Conservation (phyloP, 495 filamentous ascomycete genomes). For the Podospora tetraspora region DNA sequence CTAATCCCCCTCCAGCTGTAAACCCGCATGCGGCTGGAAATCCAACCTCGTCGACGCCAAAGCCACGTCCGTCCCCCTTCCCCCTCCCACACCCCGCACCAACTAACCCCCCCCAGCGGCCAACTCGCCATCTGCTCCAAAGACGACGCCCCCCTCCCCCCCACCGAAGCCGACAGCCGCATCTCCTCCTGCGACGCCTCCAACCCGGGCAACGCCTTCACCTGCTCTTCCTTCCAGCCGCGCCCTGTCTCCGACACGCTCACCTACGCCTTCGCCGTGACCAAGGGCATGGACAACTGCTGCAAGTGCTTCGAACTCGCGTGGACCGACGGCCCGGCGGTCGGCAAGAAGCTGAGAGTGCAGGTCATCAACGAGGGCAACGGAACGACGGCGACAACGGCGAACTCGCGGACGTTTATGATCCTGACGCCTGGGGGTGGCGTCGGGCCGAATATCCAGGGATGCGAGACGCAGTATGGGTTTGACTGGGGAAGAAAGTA, state of each 20-base stretch:
- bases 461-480: slow-evolving; percentile 18
- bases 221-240: slow-evolving; percentile 16
- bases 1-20: slow-evolving; percentile 16
- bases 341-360: slow-evolving; percentile 16
- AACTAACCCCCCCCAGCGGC: slow-evolving; percentile 12
- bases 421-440: slow-evolving; percentile 19
- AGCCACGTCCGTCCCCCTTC: slow-evolving; percentile 6
- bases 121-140: slow-evolving; percentile 8
- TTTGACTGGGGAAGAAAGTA: slow-evolving; percentile 21
- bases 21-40: slow-evolving; percentile 21
- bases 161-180: slow-evolving; percentile 5
- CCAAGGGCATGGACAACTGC: slow-evolving; percentile 21
- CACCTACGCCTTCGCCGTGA: slow-evolving; percentile 17
- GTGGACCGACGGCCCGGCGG: slow-evolving; percentile 14
- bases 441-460: slow-evolving; percentile 14
- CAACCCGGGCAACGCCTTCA: slow-evolving; percentile 16
- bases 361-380: slow-evolving; percentile 21
- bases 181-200: slow-evolving; percentile 5
- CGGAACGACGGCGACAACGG: background rate
- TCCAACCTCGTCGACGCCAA: slow-evolving; percentile 6
- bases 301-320: slow-evolving; percentile 20
- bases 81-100: background rate
- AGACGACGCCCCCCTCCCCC: background rate
- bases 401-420: slow-evolving; percentile 12
- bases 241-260: slow-evolving; percentile 13